Evolutionary conservation across 164 flowering plant species (phyloP), one percentile per base, ranked within the genome.

Genomic region (Magnolia changhungtana): DNA sequence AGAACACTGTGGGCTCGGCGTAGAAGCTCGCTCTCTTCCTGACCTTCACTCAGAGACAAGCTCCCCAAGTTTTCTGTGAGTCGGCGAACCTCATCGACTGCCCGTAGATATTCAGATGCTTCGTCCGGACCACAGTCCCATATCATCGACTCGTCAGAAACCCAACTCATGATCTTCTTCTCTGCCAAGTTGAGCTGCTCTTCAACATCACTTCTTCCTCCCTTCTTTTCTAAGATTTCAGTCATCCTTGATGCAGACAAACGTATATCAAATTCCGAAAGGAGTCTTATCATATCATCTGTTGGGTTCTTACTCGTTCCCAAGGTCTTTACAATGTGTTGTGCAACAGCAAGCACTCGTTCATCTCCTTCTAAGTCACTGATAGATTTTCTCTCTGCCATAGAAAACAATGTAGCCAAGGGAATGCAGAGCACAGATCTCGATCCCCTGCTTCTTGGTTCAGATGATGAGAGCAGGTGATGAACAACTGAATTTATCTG

Each of bases 41-140:
- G 65, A 21, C 31, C 86, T 49, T 77, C 84, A 37, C 55, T 63
- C 63, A 76, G 75, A 73, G 78, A 67, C 77, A 78, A 50, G 52
- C 78, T 77, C 69, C 84, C 94, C 64, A 95, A 82, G 19, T 72
- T 79, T 76, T 86, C 86, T 29, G 76, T 79, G 83, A 95, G 77
- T 13, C 71, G 82, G 20, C 77, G 83, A 63, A 85, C 85, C 71
- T 89, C 92, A 23, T 86, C 88, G 19, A 86, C 91, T 20, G 88
- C 88, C 74, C 83, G 85, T 37, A 93, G 65, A 81, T 86, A 93
- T 72, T 82, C 91, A 45, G 80, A 70, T 37, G 81, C 87, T 82
- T 90, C 93, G 21, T 87, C 89, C 0, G 76, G 82, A 7, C 89
- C 87, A 4, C 83, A 83, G 45, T 90, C 97, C 94, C 96, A 95